Evolutionary conservation across 768 basidiomycete genomes (phyloP), one percentile per base, ranked within the genome.

Genomic region (Tremella yokohamensis): DNA sequence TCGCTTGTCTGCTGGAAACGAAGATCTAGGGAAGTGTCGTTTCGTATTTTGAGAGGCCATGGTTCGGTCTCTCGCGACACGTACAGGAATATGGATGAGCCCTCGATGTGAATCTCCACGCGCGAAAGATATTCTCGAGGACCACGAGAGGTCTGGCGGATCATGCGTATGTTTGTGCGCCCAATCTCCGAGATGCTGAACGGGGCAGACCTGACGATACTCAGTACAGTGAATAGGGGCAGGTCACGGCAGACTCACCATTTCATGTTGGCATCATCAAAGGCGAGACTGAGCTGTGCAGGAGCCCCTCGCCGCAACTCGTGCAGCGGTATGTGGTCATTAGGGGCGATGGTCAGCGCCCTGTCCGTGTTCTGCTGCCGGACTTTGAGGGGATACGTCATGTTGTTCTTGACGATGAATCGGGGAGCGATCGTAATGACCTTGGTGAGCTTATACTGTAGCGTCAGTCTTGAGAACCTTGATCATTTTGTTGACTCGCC

Each of bases 161-260:
- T 18, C 11, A 73, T 39, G 2, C 56, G 56, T 13, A 74, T 45
- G 42, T 70, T 53, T 3, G 62, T 72, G 82, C 82, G 79, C 16
- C 96, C 96, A 58, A 99, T 89, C 65, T 94, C 88, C 69, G 91
- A 85, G 38, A 97, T 82, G 72, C 89, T 90, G 77, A 98, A 85
- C 0, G 92, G 89, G 1, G 92, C 81, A 1, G 94, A 93, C 93
- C 93, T 96, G 59, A 16, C 15, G 42, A 45, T n/a, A 45, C 51
- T 13, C 24, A 34, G 29, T 11, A 34, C 29, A 34, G 29, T 11
- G 29, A n/a, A n/a, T n/a, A n/a, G 29, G 4, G 29, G 29, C 6
- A 18, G 11, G 3, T 6, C 26, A 34, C 8, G 37, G 15, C 3
- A 11, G 15, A 58, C 69, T 62, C 26, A 68, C 71, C 71, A 73